Evolutionary conservation across 495 filamentous ascomycete genomes (phyloP), one percentile per base, ranked within the genome.

Genomic region (Hypoxylon intermedium): DNA sequence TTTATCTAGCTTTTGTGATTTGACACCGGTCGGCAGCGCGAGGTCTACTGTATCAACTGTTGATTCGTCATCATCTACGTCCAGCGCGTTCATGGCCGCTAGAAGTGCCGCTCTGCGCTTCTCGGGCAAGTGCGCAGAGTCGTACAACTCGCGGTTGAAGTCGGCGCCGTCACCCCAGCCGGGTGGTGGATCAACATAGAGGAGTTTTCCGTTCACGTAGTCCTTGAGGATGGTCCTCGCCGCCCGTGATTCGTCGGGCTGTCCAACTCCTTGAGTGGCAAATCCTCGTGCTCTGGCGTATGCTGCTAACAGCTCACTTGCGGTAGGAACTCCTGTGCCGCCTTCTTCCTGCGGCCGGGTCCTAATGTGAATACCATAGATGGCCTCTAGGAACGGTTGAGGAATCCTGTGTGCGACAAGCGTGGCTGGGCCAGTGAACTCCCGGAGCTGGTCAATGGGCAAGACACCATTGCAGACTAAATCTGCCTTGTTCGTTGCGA

Each of bases 391-490:
- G 77, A 96, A 98, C 2, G 83, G 71, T 63, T 94, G 85, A n/a
- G 95, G 95, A 47, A 99, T 92, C 20, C 95, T 82, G 54, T 90
- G 86, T 5, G 93, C 87, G n/a, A 99, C 90, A 15, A 99, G 83
- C 6, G 82, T 84, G 2, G 87, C 86, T 1, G 95, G 95, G 2
- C 93, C 95, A 1, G 89, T 95, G 76, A 89, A 96, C 71, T 99
- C 95, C 47, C 95, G 86, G 55, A 97, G 83, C 71, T 99, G 95
- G 75, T 99, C 95, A 69, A 99, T 97, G 16, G 95, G 95, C 5
- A 99, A 85, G 33, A 99, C 87, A 65, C 95, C 95, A 67, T 92
- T 93, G 74, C 91, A 92, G 34, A 99, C 95, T 9, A 99, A 85
- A 68, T 99, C 95, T 20, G 90, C 95, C 75, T 97, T 98, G 21